Evolutionary conservation across 805 yeast species (phyloP), one percentile per base, ranked within the genome.

Genomic region (Kazachstania taianensis): DNA sequence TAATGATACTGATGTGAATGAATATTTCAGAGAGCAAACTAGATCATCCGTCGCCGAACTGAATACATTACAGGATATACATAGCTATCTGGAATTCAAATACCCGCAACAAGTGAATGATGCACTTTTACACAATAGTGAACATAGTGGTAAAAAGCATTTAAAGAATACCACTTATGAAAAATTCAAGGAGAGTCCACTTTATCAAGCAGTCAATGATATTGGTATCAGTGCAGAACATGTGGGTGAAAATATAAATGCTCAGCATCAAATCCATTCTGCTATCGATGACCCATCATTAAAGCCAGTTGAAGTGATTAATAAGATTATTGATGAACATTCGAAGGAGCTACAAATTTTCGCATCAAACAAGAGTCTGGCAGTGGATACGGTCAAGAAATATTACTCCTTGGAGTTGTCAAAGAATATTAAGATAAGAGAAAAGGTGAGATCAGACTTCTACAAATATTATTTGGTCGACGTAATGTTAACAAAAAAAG

Each of bases 401-500:
- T 75, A 78, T 52, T 79, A 71, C 48, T 78, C 94, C 2, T 86
- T 84, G 49, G 87, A 85, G 49, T 66, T 89, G 23, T 76, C 73
- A 50, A 79, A 82, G 49, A 81, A 85, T 52, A 87, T 95, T 10
- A 78, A 75, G 44, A 68, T 89, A 28, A 74, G 96, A 55, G 73
- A 72, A 36, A 77, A 75, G 48, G 75, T 74, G 38, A 74, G 82
- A 62, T 61, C 66, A 33, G 79, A 77, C 36, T 78, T 69, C 54
- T 73, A 70, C 57, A 65, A 62, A 37, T 79, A 70, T 50, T 81
- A 92, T 7, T 67, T 70, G 12, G 70, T 87, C 19, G 80, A 80
- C 54, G 78, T 87, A 8, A 73, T 73, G 12, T 63, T 86, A 31
- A 86, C 97, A 0, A 94, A 86, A 41, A 86, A 85, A 53, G 94